These are phyloP conservation scores for Noccaea bulbosa DNA, from an alignment of 345 rosid species.

Conservation along the genomic window DNA sequence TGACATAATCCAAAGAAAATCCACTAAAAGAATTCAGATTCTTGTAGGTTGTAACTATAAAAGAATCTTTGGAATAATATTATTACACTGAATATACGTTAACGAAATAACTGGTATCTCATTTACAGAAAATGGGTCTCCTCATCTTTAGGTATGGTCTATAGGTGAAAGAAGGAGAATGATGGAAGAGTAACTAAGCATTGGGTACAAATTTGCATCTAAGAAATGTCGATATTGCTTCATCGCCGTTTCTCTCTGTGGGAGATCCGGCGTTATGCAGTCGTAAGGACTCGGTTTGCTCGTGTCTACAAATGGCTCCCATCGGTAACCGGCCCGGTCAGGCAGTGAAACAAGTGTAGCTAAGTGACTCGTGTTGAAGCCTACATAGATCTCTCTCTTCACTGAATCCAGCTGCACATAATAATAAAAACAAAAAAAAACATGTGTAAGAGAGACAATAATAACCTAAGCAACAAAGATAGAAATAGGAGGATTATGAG, in stretches of 20 bases:
- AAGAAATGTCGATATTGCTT: constrained; percentile 76
- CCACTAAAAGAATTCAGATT: too few species aligned
- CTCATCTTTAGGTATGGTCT: neutral
- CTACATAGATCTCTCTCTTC: constrained; percentile 82
- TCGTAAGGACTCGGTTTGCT: constrained; percentile 80
- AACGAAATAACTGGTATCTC: too few species aligned
- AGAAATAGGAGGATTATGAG: neutral
- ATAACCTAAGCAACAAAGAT: neutral
- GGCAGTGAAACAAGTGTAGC: constrained; percentile 70
- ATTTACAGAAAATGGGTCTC: neutral
- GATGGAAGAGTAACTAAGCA: constrained; percentile 88
- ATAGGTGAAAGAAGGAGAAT: constrained; percentile 61
- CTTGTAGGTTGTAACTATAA: too few species aligned
- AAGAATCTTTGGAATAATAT: too few species aligned
- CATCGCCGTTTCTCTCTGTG: constrained; percentile 60
- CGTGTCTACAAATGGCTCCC: constrained; percentile 93
- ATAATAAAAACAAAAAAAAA: neutral
- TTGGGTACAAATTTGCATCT: constrained; percentile 79
- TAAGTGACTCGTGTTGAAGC: constrained; percentile 77
- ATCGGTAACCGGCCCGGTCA: constrained; percentile 74
- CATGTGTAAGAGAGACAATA: neutral
- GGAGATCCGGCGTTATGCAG: constrained; percentile 69
- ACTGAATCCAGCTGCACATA: constrained; percentile 65
- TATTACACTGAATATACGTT: too few species aligned
- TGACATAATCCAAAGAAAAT: too few species aligned